phyloP scores from a whole-genome alignment of 805 yeast genomes.

The Yueomyces sinensis region DNA sequence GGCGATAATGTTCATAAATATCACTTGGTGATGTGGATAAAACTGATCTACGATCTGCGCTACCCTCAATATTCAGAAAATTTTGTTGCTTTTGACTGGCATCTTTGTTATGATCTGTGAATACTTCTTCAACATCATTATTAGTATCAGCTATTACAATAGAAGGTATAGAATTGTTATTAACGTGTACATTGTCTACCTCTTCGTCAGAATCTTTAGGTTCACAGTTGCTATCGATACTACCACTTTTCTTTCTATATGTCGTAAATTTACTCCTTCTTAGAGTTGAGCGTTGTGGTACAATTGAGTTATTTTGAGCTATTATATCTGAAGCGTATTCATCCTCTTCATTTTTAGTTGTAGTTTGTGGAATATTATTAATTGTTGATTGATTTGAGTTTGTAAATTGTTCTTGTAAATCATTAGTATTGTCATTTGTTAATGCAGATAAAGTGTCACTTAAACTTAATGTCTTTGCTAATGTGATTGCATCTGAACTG shows the following conservation, averaged over 20 bases:
- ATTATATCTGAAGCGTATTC: slow-evolving; percentile 22
- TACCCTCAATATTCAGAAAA: background rate
- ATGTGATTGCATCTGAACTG: slow-evolving; percentile 67
- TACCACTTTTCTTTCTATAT: slow-evolving; percentile 27
- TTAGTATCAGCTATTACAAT: no score
- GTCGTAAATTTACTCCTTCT: slow-evolving; percentile 40
- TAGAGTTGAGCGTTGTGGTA: slow-evolving; percentile 24
- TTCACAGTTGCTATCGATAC: no score
- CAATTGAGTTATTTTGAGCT: slow-evolving; percentile 15
- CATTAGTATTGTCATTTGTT: no score
- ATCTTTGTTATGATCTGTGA: no score
- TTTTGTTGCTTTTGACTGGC: no score
- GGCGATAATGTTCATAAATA: slow-evolving; percentile 20
- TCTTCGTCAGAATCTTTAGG: no score
- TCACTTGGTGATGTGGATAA: slow-evolving; percentile 8
- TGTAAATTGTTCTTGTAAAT: background rate
- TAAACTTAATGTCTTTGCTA: slow-evolving; percentile 68
- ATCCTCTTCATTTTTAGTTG: slow-evolving; percentile 2
- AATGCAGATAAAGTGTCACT: slow-evolving; percentile 46
- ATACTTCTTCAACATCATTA: no score
- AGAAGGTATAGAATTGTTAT: no score
- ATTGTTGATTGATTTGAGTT: background rate
- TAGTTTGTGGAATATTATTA: background rate
- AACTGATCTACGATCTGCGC: no score
- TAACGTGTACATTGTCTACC: no score